phyloP scores from a whole-genome alignment of 495 filamentous ascomycete species.

The Xylaria cubensis region DNA sequence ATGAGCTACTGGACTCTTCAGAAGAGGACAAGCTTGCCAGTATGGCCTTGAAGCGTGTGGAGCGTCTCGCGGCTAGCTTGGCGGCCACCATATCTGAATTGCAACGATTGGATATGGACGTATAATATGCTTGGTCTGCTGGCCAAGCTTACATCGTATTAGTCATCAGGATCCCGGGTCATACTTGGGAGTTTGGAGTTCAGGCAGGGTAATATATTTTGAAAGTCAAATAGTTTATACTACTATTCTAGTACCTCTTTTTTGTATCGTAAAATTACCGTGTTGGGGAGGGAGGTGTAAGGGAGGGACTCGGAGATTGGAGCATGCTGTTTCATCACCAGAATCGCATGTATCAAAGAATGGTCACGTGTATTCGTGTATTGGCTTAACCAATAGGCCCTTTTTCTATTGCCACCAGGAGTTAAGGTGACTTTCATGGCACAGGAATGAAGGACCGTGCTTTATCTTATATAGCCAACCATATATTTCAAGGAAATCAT shows the following conservation, averaged over 20 bases:
- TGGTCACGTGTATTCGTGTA: neutral
- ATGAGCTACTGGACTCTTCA: conserved; percentile 62
- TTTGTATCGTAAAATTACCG: neutral
- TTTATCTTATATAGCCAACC: neutral
- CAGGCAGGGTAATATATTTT: neutral
- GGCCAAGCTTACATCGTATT: neutral
- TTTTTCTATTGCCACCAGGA: neutral
- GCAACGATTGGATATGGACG: conserved; percentile 42
- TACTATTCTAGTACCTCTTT: neutral
- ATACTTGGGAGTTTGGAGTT: conserved; percentile 5
- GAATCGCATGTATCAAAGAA: neutral
- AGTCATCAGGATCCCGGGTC: neutral
- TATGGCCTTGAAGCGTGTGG: conserved; percentile 48
- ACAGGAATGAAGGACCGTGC: too few species aligned
- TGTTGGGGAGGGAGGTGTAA: neutral
- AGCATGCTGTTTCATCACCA: neutral
- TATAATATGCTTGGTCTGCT: neutral
- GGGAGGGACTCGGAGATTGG: neutral
- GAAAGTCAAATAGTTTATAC: neutral
- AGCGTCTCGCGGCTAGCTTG: conserved; percentile 49
- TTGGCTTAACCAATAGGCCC: neutral
- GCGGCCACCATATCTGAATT: conserved; percentile 49
- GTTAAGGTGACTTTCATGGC: neutral
- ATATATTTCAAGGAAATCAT: neutral
- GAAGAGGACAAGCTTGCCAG: conserved; percentile 51